Base-by-base conservation (phyloP, 106 monocot species). In the Narthecium ossifragum region DNA sequence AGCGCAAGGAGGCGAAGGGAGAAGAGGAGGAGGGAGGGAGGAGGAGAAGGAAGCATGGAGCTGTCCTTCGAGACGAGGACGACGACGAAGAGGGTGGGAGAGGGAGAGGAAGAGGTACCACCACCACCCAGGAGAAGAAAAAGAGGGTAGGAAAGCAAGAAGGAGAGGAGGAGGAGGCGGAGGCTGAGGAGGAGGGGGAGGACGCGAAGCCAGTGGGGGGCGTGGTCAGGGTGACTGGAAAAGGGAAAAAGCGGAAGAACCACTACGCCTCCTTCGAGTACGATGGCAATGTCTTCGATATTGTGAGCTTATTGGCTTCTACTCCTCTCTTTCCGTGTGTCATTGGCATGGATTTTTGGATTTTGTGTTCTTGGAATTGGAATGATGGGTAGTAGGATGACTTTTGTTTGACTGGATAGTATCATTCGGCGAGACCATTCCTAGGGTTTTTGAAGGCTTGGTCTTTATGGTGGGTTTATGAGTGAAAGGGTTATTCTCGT, bases 221-320 rank as follows among this genome's bases (percentile, higher is more conserved):
- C 1, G 61, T 63, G 10, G 8, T 90, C 20, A 83, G 52, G 70
- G 70, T 86, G 33, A 77, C 80, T 1, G 94, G 94, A 8, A 90
- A 78, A 53, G 94, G 94, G 26, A 74, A 58, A 75, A 72, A 62
- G 74, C 75, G 56, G 83, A 90, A 83, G 73, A 80, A 62, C 29
- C 86, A 96, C 65, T 90, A 74, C 48, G 11, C 57, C 1, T 80
- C 90, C 10, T 96, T 96, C 50, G 94, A 96, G 73, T 73, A 75
- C 60, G 90, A 96, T 28, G 86, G 83, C 2, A 83, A 83, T 41
- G 62, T 59, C 7, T 96, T 75, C 62, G 90, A 89, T 58, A 75
- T 90, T 6, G 93, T 92, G 57, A 62, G 70, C 13, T 5, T 38
- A 23, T n/a, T n/a, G n/a, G n/a, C n/a, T n/a, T n/a, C n/a, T n/a